Percentiles rank a stretch among this genome's conserved stretches.
These are phyloP conservation scores for Parsonsia alboflavescens DNA, from an alignment of 257 asterid species.

Conservation along the genomic window DNA sequence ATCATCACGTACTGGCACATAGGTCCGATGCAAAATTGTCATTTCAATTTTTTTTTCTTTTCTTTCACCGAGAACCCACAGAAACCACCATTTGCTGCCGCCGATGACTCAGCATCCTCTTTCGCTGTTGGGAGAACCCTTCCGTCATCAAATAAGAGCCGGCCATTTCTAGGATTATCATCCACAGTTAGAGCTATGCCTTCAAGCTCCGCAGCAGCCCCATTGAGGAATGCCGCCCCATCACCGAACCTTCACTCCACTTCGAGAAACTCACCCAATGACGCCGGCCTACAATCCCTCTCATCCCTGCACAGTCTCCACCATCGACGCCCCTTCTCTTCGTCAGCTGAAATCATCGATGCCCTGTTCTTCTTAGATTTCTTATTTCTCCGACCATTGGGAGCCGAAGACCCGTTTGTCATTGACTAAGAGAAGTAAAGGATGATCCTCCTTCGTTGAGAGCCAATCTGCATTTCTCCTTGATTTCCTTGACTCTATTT, in stretches of 20 bases:
- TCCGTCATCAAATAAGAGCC: constrained; percentile 76
- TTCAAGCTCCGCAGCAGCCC: constrained; percentile 63
- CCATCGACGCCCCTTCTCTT: constrained; percentile 52
- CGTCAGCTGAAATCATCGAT: constrained; percentile 16
- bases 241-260: constrained; percentile 84
- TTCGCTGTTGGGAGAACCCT: constrained; percentile 74
- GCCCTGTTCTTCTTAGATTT: constrained; percentile 38
- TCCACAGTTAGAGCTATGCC: constrained; percentile 38
- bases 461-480: constrained; percentile 4
- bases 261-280: constrained; percentile 77
- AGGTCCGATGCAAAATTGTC: no score
- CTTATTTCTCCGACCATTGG: constrained; percentile 36
- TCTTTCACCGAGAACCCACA: constrained; percentile 69
- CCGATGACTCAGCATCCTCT: constrained; percentile 39
- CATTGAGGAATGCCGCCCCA: constrained; percentile 29
- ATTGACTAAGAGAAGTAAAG: neutral
- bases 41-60: no score
- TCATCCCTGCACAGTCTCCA: constrained; percentile 83
- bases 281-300: constrained; percentile 53
- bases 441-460: constrained; percentile 8
- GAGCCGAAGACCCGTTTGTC: constrained; percentile 25
- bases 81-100: constrained; percentile 27
- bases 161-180: constrained; percentile 46
- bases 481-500: constrained; percentile 9
- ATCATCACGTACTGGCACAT: no score